These are phyloP conservation scores for Rostrohypoxylon terebratum DNA, from an alignment of 495 filamentous ascomycete genomes.

Conservation along the genomic window DNA sequence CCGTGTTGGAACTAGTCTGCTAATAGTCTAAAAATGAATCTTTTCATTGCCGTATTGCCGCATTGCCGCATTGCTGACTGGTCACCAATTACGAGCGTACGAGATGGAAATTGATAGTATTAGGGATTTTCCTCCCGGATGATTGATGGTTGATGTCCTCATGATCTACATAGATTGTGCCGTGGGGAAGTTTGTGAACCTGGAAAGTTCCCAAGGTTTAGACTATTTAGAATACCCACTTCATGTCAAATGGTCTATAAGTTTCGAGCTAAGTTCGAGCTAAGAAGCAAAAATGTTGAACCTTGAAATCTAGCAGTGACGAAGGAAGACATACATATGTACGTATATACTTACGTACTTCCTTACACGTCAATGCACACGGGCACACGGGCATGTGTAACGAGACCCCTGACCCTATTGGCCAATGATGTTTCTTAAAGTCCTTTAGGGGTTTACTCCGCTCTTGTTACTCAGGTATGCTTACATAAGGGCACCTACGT, in stretches of 20 bases:
- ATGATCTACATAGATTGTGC: not conserved
- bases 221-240: not conserved
- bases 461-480: not conserved
- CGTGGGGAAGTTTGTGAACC: constrained; percentile 9
- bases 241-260: not conserved
- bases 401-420: not conserved
- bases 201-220: not conserved
- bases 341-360: constrained; percentile 3
- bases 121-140: not conserved
- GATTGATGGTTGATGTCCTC: not conserved
- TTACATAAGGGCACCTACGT: constrained; percentile 10
- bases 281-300: not conserved
- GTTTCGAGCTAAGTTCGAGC: constrained; percentile 6
- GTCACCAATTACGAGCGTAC: not conserved
- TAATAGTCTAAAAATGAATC: constrained; percentile 13
- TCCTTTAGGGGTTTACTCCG: constrained; percentile 16
- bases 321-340: constrained; percentile 13
- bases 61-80: constrained; percentile 10
- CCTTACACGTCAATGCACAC: no score
- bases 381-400: no score
- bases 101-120: constrained; percentile 8
- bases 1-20: constrained; percentile 11
- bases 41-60: constrained; percentile 8
- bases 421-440: constrained; percentile 13
- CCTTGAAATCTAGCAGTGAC: constrained; percentile 5